Conservation (phyloP, 805 yeast species). For the Candida silvatica region DNA sequence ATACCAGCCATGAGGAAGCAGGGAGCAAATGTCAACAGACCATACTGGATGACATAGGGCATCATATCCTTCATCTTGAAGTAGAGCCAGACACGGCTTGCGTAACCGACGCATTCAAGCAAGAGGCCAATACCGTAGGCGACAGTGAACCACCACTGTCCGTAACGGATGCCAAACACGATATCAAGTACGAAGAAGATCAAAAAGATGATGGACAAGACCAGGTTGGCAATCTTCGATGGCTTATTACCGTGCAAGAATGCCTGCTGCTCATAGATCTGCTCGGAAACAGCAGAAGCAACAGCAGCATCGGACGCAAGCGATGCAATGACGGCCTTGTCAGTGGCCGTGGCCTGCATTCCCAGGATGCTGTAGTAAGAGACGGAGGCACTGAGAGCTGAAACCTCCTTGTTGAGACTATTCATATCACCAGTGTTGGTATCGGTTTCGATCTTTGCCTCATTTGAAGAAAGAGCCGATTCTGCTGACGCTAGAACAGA, state of each 20-base stretch:
- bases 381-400: slow-evolving; percentile 14
- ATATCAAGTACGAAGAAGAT: slow-evolving; percentile 35
- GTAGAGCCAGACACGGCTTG: slow-evolving; percentile 45
- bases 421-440: slow-evolving; percentile 3
- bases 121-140: slow-evolving; percentile 48
- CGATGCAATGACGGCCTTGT: slow-evolving; percentile 6
- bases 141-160: slow-evolving; percentile 59
- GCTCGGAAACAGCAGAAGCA: slow-evolving; percentile 14
- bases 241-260: slow-evolving; percentile 39
- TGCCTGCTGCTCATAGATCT: slow-evolving; percentile 10
- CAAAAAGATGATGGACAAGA: slow-evolving; percentile 48
- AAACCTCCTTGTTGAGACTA: slow-evolving; percentile 6
- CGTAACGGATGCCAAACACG: slow-evolving; percentile 32
- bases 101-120: slow-evolving; percentile 62
- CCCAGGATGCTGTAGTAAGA: slow-evolving; percentile 16
- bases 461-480: slow-evolving; percentile 1
- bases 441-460: slow-evolving; percentile 2
- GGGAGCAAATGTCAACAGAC: slow-evolving; percentile 69
- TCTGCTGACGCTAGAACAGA: slow-evolving; percentile 6
- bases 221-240: slow-evolving; percentile 45
- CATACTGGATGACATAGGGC: slow-evolving; percentile 54
- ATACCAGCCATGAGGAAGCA: slow-evolving; percentile 81
- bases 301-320: slow-evolving; percentile 13
- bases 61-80: slow-evolving; percentile 24
- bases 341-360: slow-evolving; percentile 18